Evolutionary conservation across 139 green algal species (phyloP).

Genomic region (Medakamo hakoo): DNA sequence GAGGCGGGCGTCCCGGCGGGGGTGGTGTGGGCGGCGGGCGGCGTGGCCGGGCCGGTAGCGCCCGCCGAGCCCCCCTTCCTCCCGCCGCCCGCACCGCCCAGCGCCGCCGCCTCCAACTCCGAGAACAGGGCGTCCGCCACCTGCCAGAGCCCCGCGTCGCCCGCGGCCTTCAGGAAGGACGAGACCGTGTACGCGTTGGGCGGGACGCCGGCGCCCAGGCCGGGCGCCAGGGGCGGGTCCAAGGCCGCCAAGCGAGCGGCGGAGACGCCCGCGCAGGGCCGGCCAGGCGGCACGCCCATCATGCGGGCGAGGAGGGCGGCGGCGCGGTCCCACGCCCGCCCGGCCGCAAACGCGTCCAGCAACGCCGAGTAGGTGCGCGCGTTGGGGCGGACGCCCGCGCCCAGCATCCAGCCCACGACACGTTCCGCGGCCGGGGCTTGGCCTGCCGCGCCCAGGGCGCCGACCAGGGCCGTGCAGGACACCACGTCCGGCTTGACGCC

Average conservation of each 20-base stretch:
- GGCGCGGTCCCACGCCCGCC: conserved; percentile 46
- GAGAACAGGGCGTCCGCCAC: conserved; percentile 60
- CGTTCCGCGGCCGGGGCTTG: conserved; percentile 56
- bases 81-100: conserved; percentile 5
- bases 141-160: conserved; percentile 59
- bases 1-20: background rate
- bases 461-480: conserved; percentile 73
- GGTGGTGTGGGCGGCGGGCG: background rate
- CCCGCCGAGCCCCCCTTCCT: background rate
- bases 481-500: conserved; percentile 69
- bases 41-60: background rate
- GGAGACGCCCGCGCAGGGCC: no score
- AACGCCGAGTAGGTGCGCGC: conserved; percentile 75
- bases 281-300: no score
- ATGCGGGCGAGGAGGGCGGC: conserved; percentile 45
- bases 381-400: conserved; percentile 44
- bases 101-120: conserved; percentile 47
- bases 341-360: conserved; percentile 51
- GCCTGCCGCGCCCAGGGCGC: conserved; percentile 53
- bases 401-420: conserved; percentile 34
- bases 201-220: conserved; percentile 32
- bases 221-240: conserved; percentile 1
- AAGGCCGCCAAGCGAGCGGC: no score
- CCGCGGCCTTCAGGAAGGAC: conserved; percentile 54
- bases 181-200: conserved; percentile 78